phyloP scores from a whole-genome alignment of 305 asterid genomes.

The Solanum hybrid region DNA sequence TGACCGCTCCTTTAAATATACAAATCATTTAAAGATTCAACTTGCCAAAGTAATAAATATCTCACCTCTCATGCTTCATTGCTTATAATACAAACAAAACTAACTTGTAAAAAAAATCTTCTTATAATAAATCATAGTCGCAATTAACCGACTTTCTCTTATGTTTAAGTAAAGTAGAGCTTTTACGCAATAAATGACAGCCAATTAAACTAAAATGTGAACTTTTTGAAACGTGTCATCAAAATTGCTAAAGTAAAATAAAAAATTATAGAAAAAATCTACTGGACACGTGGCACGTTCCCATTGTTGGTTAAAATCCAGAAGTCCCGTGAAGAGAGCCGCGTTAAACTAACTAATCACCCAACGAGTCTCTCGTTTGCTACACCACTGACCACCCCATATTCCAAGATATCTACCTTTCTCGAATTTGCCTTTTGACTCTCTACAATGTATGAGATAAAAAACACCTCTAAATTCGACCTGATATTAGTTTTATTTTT shows the following conservation, averaged over 20 bases:
- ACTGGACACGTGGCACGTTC: conserved; percentile 10
- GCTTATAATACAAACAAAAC: neutral
- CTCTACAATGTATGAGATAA: too few relatives aligned
- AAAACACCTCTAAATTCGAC: too few relatives aligned
- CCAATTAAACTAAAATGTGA: neutral
- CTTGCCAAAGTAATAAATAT: neutral
- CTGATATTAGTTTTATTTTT: too few relatives aligned
- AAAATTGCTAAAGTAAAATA: neutral
- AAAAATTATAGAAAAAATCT: neutral
- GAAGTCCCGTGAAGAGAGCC: conserved; percentile 41
- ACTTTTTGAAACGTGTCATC: neutral
- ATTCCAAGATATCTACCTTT: neutral
- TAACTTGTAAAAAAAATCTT: neutral
- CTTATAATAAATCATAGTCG: neutral
- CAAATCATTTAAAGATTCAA: neutral
- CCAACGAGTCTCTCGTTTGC: conserved; percentile 4
- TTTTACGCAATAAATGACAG: neutral
- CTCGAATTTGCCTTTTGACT: neutral
- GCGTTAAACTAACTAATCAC: conserved; percentile 15
- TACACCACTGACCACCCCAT: neutral
- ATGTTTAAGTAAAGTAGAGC: neutral
- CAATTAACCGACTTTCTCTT: neutral
- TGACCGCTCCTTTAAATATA: neutral
- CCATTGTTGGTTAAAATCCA: neutral
- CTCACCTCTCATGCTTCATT: neutral